These are phyloP conservation scores for Didymella lethalis DNA, from an alignment of 2,329 filamentous ascomycete genomes.

Conservation along the genomic window DNA sequence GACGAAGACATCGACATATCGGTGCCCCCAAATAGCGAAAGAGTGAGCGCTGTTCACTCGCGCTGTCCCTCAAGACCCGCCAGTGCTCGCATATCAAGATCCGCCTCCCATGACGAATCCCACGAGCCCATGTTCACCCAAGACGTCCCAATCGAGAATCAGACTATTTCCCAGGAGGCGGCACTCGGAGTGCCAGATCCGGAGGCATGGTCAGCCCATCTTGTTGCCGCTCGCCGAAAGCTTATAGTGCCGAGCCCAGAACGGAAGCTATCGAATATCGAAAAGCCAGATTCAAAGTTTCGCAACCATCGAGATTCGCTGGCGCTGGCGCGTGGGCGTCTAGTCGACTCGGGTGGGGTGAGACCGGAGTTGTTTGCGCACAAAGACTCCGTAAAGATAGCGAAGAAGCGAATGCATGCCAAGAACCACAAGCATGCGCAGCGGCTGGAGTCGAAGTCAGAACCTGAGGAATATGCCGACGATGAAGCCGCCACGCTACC, in stretches of 20 bases:
- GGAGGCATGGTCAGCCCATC: slow-evolving; percentile 9
- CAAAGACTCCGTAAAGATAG: slow-evolving; percentile 33
- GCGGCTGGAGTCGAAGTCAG: neutral
- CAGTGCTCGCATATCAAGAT: slow-evolving; percentile 29
- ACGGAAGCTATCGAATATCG: slow-evolving; percentile 40
- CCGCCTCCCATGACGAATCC: slow-evolving; percentile 23
- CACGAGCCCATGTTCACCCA: neutral
- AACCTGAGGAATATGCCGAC: neutral
- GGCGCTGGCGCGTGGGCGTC: slow-evolving; percentile 37
- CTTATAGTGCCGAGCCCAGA: slow-evolving; percentile 5
- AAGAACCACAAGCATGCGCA: slow-evolving; percentile 23
- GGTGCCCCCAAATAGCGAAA: slow-evolving; percentile 44
- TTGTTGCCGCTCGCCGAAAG: slow-evolving; percentile 12
- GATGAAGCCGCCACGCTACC: neutral
- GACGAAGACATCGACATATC: slow-evolving; percentile 33
- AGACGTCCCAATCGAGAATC: neutral
- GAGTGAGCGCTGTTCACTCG: slow-evolving; percentile 34
- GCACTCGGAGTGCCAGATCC: slow-evolving; percentile 18
- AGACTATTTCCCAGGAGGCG: neutral
- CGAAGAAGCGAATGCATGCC: slow-evolving; percentile 40
- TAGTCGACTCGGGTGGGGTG: slow-evolving; percentile 28
- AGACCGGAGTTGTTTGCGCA: slow-evolving; percentile 35
- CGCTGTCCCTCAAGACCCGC: slow-evolving; percentile 29
- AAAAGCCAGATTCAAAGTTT: slow-evolving; percentile 40
- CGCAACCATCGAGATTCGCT: slow-evolving; percentile 46